Evolutionary conservation across 768 basidiomycete genomes (phyloP).

Genomic region (Termitomyces sp.): DNA sequence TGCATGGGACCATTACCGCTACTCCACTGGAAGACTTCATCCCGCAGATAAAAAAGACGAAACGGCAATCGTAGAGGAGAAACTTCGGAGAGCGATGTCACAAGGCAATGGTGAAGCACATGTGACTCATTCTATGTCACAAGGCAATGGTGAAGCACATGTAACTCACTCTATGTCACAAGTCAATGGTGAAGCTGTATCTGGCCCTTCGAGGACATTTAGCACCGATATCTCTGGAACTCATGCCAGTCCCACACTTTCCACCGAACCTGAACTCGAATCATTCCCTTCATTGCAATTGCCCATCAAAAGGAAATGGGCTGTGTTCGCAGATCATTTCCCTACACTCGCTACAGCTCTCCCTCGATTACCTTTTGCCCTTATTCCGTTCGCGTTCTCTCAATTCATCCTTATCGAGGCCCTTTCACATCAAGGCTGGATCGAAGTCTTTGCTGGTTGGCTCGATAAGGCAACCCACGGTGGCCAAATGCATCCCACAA

Average conservation of each 20-base stretch:
- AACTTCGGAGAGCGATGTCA: constrained; percentile 23
- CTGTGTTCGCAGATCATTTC: constrained; percentile 35
- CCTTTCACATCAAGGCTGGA: constrained; percentile 85
- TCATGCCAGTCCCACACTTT: not conserved
- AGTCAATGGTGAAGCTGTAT: constrained; percentile 10
- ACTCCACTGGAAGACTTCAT: constrained; percentile 1
- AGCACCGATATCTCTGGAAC: constrained; percentile 5
- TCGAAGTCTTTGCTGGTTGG: constrained; percentile 65
- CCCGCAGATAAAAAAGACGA: constrained; percentile 7
- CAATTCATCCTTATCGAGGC: constrained; percentile 94
- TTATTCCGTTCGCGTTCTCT: constrained; percentile 89
- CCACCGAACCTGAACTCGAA: not conserved
- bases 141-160: constrained; percentile 11
- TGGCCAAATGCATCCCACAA: constrained; percentile 15
- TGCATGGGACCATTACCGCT: constrained; percentile 51
- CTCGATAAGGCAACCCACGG: constrained; percentile 14
- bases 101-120: constrained; percentile 13
- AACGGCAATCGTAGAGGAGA: constrained; percentile 17
- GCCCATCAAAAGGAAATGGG: constrained; percentile 11
- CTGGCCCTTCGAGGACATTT: constrained; percentile 12
- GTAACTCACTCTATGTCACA: constrained; percentile 16
- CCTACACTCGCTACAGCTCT: constrained; percentile 68
- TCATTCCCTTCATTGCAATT: not conserved
- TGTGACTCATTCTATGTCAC: constrained; percentile 12
- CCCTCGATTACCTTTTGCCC: constrained; percentile 69